Evolutionary conservation across 23 red algal genomes (phyloP).

Genomic region (Chondrus crispus): DNA sequence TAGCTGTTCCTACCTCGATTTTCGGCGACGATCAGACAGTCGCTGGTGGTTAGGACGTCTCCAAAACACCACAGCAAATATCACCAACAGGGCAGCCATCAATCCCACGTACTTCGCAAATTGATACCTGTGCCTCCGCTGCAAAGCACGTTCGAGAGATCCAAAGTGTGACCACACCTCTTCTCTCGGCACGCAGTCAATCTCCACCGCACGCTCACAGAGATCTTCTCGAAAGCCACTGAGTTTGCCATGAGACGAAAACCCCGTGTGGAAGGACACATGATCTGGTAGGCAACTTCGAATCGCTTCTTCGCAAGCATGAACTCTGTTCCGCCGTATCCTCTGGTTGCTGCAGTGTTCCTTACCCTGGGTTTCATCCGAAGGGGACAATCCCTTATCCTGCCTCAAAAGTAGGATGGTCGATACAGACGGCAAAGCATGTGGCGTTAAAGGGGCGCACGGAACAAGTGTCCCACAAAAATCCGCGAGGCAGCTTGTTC

Average conservation of each 20-base stretch:
- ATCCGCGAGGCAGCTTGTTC: constrained; percentile 42
- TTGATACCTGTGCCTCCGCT: no score
- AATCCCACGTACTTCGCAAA: no score
- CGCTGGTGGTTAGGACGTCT: no score
- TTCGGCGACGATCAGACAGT: no score
- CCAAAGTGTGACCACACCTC: no score
- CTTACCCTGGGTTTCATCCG: neutral
- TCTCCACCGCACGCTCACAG: constrained; percentile 27
- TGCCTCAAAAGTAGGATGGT: neutral
- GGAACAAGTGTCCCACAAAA: constrained; percentile 38
- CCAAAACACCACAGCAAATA: no score
- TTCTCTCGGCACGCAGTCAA: constrained; percentile 39
- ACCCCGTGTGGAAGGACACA: no score
- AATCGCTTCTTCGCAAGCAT: constrained; percentile 5
- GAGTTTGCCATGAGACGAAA: no score
- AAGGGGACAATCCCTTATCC: neutral
- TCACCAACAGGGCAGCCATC: no score
- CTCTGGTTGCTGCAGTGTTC: constrained; percentile 25
- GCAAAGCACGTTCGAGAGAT: no score
- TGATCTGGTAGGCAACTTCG: neutral
- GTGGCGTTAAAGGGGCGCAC: constrained; percentile 9
- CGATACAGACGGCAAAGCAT: constrained; percentile 7
- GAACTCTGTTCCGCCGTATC: neutral
- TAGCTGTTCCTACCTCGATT: no score
- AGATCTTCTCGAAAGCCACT: constrained; percentile 17